Percentiles rank a stretch among this genome's conserved stretches.
Evolutionary conservation across 2,329 filamentous ascomycete genomes (phyloP).

Genomic region (Aspergillus carbonarius): DNA sequence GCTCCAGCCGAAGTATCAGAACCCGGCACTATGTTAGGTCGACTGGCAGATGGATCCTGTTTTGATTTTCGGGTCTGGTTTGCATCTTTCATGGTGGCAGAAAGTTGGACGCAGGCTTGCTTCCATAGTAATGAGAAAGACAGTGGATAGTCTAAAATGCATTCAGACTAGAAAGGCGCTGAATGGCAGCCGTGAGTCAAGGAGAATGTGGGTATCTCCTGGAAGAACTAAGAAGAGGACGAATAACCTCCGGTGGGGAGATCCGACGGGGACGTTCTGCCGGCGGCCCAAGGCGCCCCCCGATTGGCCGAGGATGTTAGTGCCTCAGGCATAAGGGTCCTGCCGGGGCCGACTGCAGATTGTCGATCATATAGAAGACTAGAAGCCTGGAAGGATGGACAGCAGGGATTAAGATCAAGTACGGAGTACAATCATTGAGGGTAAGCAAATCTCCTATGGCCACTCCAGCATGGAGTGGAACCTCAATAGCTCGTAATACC

Average conservation of each 20-base stretch:
- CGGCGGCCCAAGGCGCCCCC: not conserved
- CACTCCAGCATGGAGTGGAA: too few relatives aligned
- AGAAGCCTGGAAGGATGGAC: too few relatives aligned
- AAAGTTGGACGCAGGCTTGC: not conserved
- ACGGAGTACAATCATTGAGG: too few relatives aligned
- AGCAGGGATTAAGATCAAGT: too few relatives aligned
- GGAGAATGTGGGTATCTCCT: not conserved
- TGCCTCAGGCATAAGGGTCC: not conserved
- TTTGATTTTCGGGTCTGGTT: constrained; percentile 8
- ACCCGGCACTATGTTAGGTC: constrained; percentile 1
- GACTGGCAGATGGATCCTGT: constrained; percentile 3
- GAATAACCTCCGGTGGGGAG: not conserved
- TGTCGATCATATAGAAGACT: too few relatives aligned
- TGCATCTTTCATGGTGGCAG: constrained; percentile 13
- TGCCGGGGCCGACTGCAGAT: not conserved
- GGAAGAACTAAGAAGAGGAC: not conserved
- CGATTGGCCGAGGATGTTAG: not conserved
- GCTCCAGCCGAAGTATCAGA: constrained; percentile 3
- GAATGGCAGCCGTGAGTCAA: not conserved
- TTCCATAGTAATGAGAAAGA: constrained; percentile 17
- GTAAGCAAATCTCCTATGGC: too few relatives aligned
- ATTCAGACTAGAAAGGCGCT: not conserved
- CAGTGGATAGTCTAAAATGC: not conserved
- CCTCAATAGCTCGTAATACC: too few relatives aligned
- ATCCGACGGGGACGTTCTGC: not conserved